These are phyloP conservation scores for Microbotryum saponariae DNA, from an alignment of 1,284 basidiomycete genomes.

Conservation along the genomic window DNA sequence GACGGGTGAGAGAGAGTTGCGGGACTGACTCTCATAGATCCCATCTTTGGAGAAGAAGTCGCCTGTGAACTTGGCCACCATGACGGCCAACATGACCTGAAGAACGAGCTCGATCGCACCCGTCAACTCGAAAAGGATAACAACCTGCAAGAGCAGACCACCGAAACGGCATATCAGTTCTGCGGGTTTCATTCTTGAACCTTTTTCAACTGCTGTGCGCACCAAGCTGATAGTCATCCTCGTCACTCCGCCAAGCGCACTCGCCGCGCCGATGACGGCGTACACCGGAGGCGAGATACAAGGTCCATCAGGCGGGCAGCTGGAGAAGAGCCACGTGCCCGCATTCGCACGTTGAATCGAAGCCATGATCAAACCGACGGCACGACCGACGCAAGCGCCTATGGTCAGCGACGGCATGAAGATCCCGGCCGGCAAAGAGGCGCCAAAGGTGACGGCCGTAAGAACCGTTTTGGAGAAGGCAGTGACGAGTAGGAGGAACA, in stretches of 20 bases:
- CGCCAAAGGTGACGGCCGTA: constrained; percentile 88
- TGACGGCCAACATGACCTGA: constrained; percentile 75
- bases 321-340: constrained; percentile 54
- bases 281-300: constrained; percentile 75
- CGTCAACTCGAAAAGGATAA: constrained; percentile 96
- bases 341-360: constrained; percentile 66
- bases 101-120: constrained; percentile 88
- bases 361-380: constrained; percentile 77
- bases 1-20: too few relatives aligned
- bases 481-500: constrained; percentile 28
- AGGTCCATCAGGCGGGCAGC: constrained; percentile 56
- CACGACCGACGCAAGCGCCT: constrained; percentile 86
- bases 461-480: constrained; percentile 64
- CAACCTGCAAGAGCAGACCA: constrained; percentile 63
- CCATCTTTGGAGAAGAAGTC: constrained; percentile 34
- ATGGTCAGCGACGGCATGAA: constrained; percentile 95
- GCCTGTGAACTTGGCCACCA: constrained; percentile 66
- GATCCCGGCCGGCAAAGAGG: constrained; percentile 88
- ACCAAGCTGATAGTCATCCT: constrained; percentile 59
- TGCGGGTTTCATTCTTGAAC: too few relatives aligned
- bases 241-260: constrained; percentile 71
- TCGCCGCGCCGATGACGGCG: constrained; percentile 70
- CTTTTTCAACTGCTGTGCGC: constrained; percentile 31
- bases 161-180: constrained; percentile 41
- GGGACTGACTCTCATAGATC: constrained; percentile 33